Base-by-base conservation (phyloP, 495 filamentous ascomycete genomes). In the Jackrogersella multiformis region DNA sequence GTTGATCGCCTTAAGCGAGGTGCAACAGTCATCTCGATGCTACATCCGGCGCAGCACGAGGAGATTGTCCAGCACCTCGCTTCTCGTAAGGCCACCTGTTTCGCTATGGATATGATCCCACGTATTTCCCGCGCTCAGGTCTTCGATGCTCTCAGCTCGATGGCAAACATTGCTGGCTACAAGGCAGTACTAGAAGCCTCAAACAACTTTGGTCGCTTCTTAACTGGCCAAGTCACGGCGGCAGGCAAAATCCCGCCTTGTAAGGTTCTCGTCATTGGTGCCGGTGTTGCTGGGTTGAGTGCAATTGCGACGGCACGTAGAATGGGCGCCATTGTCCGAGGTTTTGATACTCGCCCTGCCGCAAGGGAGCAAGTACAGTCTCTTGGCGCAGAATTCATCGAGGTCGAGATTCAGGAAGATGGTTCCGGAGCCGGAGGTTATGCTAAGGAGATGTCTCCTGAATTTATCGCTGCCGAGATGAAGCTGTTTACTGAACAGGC, bases 121-220 rank as follows among this genome's bases (percentile, higher is more conserved):
- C 86, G 91, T 28, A 93, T 94, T 66, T 93, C 91, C 0, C 83
- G 90, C n/a, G 90, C 90, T 0, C 90, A 92, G 68, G 85, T 86
- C 6, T 94, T 93, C 70, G 91, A 94, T 77, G 91, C 90, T 10
- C 78, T 92, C 65, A 90, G 88, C 73, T 92, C 89, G 8, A 93
- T 93, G 91, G 90, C 91, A 57, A 94, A 94, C 64, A 94, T 93
- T 75, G 90, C 91, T 16, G 91, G 91, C 4, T 94, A 94, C 77
- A 94, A 92, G 74, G 91, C 90, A 15, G 89, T 94, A 1, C 76
- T 94, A 49, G 90, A 93, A 72, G 91, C 91, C 1, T 92, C 90
- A 1, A 93, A 93, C 75, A 85, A 88, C 68, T 94, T 93, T 74
- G 91, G 90, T 57, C 87, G 90, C 38, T 94, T 92, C 70, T 76